Conservation (phyloP, 75 land plant species). For the Cupressus sempervirens region DNA sequence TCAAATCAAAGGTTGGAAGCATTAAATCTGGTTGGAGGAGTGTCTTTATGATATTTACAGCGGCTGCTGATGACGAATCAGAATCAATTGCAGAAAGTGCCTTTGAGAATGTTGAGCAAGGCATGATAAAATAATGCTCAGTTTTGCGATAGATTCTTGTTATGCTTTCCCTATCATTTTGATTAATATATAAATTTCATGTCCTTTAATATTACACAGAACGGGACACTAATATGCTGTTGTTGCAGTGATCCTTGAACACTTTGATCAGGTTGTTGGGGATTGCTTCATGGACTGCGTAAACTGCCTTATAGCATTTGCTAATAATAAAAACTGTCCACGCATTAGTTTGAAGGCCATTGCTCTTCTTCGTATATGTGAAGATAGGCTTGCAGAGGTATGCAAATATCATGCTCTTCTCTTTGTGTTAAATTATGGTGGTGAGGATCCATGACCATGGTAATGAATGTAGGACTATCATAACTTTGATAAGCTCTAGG, state of each 20-base stretch:
- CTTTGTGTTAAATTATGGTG: not conserved
- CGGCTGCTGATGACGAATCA: slow-evolving; percentile 88
- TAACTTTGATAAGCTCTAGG: not conserved
- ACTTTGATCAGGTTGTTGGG: slow-evolving; percentile 96
- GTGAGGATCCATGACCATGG: not conserved
- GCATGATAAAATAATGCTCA: slow-evolving; percentile 19
- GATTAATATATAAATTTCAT: not conserved
- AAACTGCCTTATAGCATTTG: slow-evolving; percentile 90
- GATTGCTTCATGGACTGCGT: slow-evolving; percentile 99
- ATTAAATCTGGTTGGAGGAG: slow-evolving; percentile 97
- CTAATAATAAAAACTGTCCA: slow-evolving; percentile 81
- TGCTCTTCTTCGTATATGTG: slow-evolving; percentile 94
- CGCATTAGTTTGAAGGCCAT: slow-evolving; percentile 91
- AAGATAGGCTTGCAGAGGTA: slow-evolving; percentile 99
- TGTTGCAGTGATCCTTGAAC: slow-evolving; percentile 85
- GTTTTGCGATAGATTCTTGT: not conserved
- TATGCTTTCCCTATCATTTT: not conserved
- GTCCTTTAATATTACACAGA: not conserved
- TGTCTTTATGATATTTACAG: slow-evolving; percentile 96
- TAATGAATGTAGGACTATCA: not conserved
- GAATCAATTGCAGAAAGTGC: slow-evolving; percentile 89
- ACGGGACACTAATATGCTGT: slow-evolving; percentile 7
- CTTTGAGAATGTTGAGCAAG: slow-evolving; percentile 98
- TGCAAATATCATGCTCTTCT: slow-evolving; percentile 2
- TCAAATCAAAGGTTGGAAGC: slow-evolving; percentile 95